phyloP scores from a whole-genome alignment of 371 early-diverging fungal genomes.

The Mortierella sp. region DNA sequence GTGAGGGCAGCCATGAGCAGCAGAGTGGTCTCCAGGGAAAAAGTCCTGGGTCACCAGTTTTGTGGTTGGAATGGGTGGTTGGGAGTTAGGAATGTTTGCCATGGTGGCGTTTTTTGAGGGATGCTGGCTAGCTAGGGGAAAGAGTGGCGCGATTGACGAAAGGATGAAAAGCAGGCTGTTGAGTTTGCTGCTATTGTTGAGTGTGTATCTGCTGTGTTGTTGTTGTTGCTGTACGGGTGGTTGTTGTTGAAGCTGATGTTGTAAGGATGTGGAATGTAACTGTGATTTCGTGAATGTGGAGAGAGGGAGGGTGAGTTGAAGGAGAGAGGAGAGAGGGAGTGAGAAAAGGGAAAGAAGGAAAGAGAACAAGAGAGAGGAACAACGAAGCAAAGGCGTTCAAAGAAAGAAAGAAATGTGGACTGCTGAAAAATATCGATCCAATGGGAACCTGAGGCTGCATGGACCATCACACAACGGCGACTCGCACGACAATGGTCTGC shows the following conservation, averaged over 20 bases:
- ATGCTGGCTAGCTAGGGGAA: neutral
- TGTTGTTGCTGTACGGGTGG: neutral
- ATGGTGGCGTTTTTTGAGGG: slow-evolving; percentile 16
- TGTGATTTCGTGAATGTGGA: no score
- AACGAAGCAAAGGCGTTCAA: neutral
- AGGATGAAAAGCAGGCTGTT: neutral
- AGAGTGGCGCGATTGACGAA: no score
- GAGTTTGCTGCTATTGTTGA: no score
- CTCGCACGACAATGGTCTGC: no score
- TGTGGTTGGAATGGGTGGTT: slow-evolving; percentile 31
- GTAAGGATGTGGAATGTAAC: no score
- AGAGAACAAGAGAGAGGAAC: neutral
- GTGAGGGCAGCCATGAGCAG: slow-evolving; percentile 45
- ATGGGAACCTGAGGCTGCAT: no score
- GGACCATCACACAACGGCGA: no score
- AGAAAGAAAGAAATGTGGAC: neutral
- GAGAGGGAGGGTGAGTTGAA: neutral
- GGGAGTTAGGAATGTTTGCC: slow-evolving; percentile 29
- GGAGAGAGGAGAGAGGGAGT: neutral
- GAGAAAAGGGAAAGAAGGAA: neutral
- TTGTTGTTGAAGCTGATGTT: no score
- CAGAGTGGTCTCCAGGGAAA: slow-evolving; percentile 46
- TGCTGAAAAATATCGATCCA: neutral
- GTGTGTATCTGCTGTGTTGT: neutral
- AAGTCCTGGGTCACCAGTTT: slow-evolving; percentile 52